These are phyloP conservation scores for Cystobasidium slooffiae DNA, from an alignment of 1,284 basidiomycete genomes.

Conservation along the genomic window DNA sequence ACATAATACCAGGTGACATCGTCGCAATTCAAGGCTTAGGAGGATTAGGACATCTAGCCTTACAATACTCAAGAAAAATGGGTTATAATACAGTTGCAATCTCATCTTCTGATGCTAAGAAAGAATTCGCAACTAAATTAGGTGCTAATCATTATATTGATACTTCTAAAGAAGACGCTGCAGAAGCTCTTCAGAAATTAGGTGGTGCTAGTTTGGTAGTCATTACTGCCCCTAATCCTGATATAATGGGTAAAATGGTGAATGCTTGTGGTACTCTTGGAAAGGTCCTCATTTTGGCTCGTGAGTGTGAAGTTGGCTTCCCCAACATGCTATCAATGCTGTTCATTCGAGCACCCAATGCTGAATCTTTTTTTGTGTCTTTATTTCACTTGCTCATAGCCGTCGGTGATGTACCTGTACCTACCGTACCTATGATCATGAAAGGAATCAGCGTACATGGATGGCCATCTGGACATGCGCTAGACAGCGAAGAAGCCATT, in stretches of 20 bases:
- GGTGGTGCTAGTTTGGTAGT: slow-evolving; percentile 58
- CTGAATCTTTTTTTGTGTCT: no score
- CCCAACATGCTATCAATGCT: no score
- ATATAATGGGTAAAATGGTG: slow-evolving; percentile 55
- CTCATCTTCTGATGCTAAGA: slow-evolving; percentile 55
- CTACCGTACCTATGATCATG: slow-evolving; percentile 54
- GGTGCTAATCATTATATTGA: slow-evolving; percentile 58
- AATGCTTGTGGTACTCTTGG: slow-evolving; percentile 56
- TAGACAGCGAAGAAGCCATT: slow-evolving; percentile 37
- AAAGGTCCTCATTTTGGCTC: slow-evolving; percentile 54
- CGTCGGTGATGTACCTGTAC: slow-evolving; percentile 47
- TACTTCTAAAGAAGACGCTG: slow-evolving; percentile 51
- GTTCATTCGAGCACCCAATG: no score
- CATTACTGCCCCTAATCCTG: slow-evolving; percentile 56
- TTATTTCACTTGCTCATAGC: no score
- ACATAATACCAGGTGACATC: slow-evolving; percentile 52
- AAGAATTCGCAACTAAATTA: slow-evolving; percentile 56
- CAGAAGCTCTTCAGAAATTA: slow-evolving; percentile 57
- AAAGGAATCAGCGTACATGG: slow-evolving; percentile 57
- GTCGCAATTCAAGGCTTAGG: slow-evolving; percentile 59
- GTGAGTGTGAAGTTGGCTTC: no score
- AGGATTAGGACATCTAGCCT: slow-evolving; percentile 42
- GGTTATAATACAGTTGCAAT: slow-evolving; percentile 57
- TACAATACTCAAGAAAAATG: slow-evolving; percentile 56
- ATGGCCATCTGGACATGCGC: slow-evolving; percentile 56